Conservation (phyloP, 2,329 filamentous ascomycete genomes). For the Paradendryphiella salina region DNA sequence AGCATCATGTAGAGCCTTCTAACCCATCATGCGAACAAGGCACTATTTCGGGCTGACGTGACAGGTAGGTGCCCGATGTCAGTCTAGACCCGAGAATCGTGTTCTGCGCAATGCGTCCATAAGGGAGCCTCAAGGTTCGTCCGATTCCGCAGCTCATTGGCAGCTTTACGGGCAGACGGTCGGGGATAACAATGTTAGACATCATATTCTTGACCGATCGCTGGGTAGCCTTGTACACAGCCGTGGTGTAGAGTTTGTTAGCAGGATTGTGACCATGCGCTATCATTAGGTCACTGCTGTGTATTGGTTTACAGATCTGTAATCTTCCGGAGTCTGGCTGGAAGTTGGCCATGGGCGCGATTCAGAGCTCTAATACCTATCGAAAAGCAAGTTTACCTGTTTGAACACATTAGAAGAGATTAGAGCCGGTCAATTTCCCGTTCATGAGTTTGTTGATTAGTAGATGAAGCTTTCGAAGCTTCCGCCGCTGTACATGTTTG, state of each 20-base stretch:
- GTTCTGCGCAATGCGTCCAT: too few relatives aligned
- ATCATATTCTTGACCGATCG: background rate
- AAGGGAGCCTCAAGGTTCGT: background rate
- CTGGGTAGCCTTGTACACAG: background rate
- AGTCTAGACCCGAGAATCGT: too few relatives aligned
- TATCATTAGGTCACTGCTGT: background rate
- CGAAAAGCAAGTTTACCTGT: background rate
- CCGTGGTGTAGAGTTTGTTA: background rate
- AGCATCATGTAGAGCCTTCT: background rate
- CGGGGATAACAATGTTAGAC: background rate
- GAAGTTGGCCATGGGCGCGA: background rate
- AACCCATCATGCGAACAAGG: background rate
- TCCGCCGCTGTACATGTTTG: background rate
- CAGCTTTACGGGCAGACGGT: background rate
- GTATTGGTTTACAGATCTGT: background rate
- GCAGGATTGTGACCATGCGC: background rate
- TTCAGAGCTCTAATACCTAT: background rate
- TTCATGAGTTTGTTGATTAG: constrained; percentile 1
- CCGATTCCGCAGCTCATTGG: background rate
- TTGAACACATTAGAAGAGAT: background rate
- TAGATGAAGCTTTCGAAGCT: background rate
- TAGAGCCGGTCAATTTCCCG: background rate
- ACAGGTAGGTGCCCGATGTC: background rate
- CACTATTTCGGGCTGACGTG: background rate
- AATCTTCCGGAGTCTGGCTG: background rate